These are phyloP conservation scores for Lachancea meyersii DNA, from an alignment of 805 yeast genomes.

Conservation along the genomic window DNA sequence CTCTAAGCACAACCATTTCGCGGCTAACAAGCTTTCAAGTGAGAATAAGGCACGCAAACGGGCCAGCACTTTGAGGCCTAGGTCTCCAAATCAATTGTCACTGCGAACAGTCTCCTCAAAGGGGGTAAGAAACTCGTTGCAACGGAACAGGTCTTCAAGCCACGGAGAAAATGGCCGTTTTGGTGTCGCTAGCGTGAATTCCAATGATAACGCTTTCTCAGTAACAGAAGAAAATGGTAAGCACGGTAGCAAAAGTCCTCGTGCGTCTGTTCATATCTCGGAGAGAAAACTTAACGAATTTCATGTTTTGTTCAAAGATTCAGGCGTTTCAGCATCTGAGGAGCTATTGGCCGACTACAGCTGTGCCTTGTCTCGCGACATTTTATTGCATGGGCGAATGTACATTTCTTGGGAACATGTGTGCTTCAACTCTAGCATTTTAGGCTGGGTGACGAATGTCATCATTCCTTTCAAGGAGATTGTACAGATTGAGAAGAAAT, in stretches of 20 bases:
- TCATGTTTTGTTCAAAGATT: slow-evolving; percentile 50
- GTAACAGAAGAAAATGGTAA: neutral
- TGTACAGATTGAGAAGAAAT: slow-evolving; percentile 55
- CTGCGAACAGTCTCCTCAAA: slow-evolving; percentile 20
- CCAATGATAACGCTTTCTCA: slow-evolving; percentile 2
- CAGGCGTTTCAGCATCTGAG: slow-evolving; percentile 42
- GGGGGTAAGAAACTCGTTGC: slow-evolving; percentile 15
- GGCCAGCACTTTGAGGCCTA: slow-evolving; percentile 24
- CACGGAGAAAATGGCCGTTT: neutral
- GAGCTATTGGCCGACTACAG: slow-evolving; percentile 53
- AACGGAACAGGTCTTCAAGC: slow-evolving; percentile 14
- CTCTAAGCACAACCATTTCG: neutral
- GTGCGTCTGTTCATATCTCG: slow-evolving; percentile 2
- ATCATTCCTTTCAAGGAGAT: slow-evolving; percentile 55
- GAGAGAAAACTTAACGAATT: slow-evolving; percentile 54
- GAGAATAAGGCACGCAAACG: slow-evolving; percentile 26
- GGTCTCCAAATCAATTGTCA: slow-evolving; percentile 24
- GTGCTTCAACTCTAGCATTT: slow-evolving; percentile 59
- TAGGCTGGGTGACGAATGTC: slow-evolving; percentile 60
- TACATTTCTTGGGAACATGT: slow-evolving; percentile 50
- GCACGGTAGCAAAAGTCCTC: neutral
- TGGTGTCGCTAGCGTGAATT: neutral
- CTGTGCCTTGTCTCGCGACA: slow-evolving; percentile 62
- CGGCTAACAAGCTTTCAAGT: neutral
- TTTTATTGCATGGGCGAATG: slow-evolving; percentile 60